phyloP scores from a whole-genome alignment of 495 filamentous ascomycete species.

The Trichoderma erinaceum region DNA sequence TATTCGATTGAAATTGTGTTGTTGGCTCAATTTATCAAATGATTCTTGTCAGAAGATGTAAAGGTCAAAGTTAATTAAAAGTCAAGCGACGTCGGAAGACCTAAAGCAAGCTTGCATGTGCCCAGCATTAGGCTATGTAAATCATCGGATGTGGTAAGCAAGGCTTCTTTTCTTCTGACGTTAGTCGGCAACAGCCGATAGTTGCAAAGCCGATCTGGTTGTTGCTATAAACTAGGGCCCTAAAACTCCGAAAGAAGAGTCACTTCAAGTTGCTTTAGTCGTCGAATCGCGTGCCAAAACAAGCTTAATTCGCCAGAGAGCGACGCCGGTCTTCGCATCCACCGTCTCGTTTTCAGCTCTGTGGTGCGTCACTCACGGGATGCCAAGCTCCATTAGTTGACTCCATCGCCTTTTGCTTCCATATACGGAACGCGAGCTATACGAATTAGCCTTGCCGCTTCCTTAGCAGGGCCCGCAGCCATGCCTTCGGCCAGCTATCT shows the following conservation, averaged over 20 bases:
- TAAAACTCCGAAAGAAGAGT: too few relatives aligned
- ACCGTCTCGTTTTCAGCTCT: not conserved
- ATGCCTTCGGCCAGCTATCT: too few relatives aligned
- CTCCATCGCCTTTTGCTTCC: conserved; percentile 9
- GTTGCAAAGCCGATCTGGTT: too few relatives aligned
- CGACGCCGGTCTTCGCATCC: not conserved
- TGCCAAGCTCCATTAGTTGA: not conserved
- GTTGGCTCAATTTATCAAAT: too few relatives aligned
- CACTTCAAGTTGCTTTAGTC: not conserved
- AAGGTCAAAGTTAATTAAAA: too few relatives aligned
- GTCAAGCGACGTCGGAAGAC: not conserved
- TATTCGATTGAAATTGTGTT: not conserved
- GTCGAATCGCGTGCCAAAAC: not conserved
- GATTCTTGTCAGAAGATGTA: too few relatives aligned
- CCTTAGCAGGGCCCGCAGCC: too few relatives aligned
- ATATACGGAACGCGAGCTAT: not conserved
- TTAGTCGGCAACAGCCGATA: too few relatives aligned
- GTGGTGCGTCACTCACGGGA: not conserved
- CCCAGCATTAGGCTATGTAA: not conserved
- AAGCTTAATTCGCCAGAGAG: not conserved
- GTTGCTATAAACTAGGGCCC: too few relatives aligned
- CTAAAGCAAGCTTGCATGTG: conserved; percentile 3
- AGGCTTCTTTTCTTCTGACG: too few relatives aligned
- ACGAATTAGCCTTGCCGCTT: too few relatives aligned
- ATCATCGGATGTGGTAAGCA: not conserved